Evolutionary conservation across 352 stramenopile genomes (phyloP).

Genomic region (Phytophthora tentaculata): DNA sequence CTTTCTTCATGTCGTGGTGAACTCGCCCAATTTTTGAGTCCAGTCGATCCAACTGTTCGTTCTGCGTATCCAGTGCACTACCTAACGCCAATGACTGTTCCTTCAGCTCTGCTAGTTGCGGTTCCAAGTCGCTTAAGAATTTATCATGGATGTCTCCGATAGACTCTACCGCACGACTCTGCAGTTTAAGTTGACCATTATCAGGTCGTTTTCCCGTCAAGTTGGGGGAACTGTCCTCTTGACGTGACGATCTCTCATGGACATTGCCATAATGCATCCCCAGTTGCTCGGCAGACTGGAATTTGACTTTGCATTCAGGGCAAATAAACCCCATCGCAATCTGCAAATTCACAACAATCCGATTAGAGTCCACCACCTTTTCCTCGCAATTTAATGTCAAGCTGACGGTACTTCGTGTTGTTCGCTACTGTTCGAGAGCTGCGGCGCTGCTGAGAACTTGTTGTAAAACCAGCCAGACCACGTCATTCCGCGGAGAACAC

Average conservation of each 20-base stretch:
- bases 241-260: conserved; percentile 36
- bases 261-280: conserved; percentile 59
- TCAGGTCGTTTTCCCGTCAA: neutral
- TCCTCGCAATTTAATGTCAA: neutral
- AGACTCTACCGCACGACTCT: conserved; percentile 7
- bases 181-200: conserved; percentile 3
- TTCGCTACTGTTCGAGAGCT: conserved; percentile 12
- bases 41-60: conserved; percentile 63
- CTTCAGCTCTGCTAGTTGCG: conserved; percentile 72
- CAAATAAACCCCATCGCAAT: conserved; percentile 89
- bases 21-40: conserved; percentile 69
- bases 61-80: conserved; percentile 66
- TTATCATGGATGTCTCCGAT: conserved; percentile 43
- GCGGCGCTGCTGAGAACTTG: conserved; percentile 52
- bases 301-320: conserved; percentile 78
- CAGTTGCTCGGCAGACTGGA: conserved; percentile 60
- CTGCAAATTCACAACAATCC: conserved; percentile 31
- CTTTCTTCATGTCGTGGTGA: conserved; percentile 74
- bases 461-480: conserved; percentile 87
- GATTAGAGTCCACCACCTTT: neutral
- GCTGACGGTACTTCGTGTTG: conserved; percentile 13
- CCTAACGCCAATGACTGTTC: conserved; percentile 66
- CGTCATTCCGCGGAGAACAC: conserved; percentile 69
- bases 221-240: neutral
- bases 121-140: conserved; percentile 62